Conservation (phyloP, 768 basidiomycete species). For the Termitomyces sp. region DNA sequence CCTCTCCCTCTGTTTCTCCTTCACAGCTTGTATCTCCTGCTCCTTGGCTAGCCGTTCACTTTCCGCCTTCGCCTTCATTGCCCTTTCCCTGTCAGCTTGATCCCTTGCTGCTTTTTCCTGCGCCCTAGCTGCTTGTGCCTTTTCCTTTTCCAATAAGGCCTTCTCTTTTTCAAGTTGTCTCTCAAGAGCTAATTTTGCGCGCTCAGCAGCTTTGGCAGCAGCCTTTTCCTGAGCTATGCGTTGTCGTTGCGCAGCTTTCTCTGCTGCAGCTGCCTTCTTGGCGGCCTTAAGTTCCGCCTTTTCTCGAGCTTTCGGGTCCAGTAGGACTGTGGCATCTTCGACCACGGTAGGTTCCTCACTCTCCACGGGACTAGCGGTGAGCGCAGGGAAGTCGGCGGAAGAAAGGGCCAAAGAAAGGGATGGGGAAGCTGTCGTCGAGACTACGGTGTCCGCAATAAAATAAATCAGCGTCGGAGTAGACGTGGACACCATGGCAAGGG, state of each 20-base stretch:
- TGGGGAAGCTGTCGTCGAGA: constrained; percentile 35
- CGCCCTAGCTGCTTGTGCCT: constrained; percentile 32
- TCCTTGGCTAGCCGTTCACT: constrained; percentile 27
- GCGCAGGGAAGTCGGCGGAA: constrained; percentile 71
- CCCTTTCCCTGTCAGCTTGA: constrained; percentile 31
- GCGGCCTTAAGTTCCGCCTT: constrained; percentile 59
- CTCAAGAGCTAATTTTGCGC: constrained; percentile 44
- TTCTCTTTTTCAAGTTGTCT: constrained; percentile 52
- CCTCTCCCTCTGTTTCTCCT: constrained; percentile 18
- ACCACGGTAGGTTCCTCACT: constrained; percentile 23
- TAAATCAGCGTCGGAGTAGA: constrained; percentile 51
- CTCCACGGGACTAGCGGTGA: constrained; percentile 35
- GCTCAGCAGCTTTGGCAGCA: constrained; percentile 46
- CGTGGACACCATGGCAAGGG: constrained; percentile 42
- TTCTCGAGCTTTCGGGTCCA: constrained; percentile 38
- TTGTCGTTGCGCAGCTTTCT: constrained; percentile 58
- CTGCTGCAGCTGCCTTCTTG: constrained; percentile 57
- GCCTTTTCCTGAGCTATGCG: constrained; percentile 55
- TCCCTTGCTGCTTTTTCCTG: constrained; percentile 23
- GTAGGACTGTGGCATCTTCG: constrained; percentile 21
- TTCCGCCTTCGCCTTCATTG: constrained; percentile 19
- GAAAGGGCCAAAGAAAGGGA: constrained; percentile 55
- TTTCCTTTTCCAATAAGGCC: constrained; percentile 40
- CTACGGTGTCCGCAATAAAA: constrained; percentile 33
- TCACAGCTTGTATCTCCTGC: constrained; percentile 16